Evolutionary conservation across 495 filamentous ascomycete genomes (phyloP), one percentile per base, ranked within the genome.

Genomic region (Penicillium crystallinum): DNA sequence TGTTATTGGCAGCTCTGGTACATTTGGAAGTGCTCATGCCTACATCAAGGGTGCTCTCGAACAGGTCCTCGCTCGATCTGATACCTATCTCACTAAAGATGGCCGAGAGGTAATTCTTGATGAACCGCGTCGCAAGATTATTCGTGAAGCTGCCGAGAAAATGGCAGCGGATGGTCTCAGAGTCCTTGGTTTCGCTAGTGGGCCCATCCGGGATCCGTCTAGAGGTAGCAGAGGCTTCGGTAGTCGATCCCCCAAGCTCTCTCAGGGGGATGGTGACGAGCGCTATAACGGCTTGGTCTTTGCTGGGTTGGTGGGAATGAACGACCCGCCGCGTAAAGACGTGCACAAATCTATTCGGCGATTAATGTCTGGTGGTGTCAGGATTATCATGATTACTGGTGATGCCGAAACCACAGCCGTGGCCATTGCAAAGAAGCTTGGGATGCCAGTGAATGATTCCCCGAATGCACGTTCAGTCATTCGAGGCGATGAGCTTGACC

Each of bases 381-480:
- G 90, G 60, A 86, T 97, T 29, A 95, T 97, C 57, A 98, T 98
- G 93, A 97, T 98, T 56, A 98, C 93, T 10, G 93, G 93, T 49
- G 93, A 98, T 68, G 85, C 93, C 12, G 89, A 97, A 60, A 90
- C 88, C 5, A 98, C 93, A 0, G 93, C 93, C 12, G 75, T 96
- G 34, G 93, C 93, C 1, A 96, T 97, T 62, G 93, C 86, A 17
- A 89, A 80, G 69, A 90, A 95, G 67, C 80, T 98, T 21, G 92
- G 93, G 42, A 98, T 98, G 88, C 84, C 89, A 2, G 67, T 88
- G 38, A 80, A 63, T 42, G 72, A 77, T 41, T 60, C 67, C 14
- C 48, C 69, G 6, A 71, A 66, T 15, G 63, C 72, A 23, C 83
- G 80, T 52, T 78, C 89, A 11, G 92, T 97, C 18, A 72, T 98